Base-by-base conservation (phyloP, 768 basidiomycete species). In the Boletus insuetus region DNA sequence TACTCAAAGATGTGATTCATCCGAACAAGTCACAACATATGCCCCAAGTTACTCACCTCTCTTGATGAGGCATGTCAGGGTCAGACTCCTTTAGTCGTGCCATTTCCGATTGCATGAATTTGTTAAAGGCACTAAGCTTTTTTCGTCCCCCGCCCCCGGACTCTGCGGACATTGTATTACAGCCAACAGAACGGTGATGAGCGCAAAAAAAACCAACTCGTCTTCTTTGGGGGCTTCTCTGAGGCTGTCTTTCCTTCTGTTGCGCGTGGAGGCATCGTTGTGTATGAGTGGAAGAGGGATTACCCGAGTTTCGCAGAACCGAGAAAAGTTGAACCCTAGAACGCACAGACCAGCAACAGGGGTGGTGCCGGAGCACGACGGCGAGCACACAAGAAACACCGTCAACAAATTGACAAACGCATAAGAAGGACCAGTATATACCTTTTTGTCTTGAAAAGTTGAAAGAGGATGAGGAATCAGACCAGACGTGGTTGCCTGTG, bases 21-120 rank as follows among this genome's bases (percentile, higher is more conserved):
- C 13, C 34, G 37, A 2, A 19, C 8, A 39, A 16, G 43, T 45
- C 41, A 22, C 46, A 17, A 26, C 13, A 20, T 24, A 24, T 24
- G 24, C 24, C 24, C 46, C 42, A 49, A 51, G 5, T 29, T 17
- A 55, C 65, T 60, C 52, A 91, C 89, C 89, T 79, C 56, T 89
- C 87, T 67, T 83, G 83, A 73, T 91, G 89, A 32, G 78, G 64
- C 64, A 89, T 80, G 51, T 85, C 80, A 32, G 89, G 89, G 59
- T 90, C 80, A 17, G 82, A 75, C 63, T 87, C 85, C 77, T 88
- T 91, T 69, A 91, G 77, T 54, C 87, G 85, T 34, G 85, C 84
- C 79, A 91, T 84, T 69, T 91, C 89, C 20, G 79, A 75, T 78
- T 89, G 83, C 87, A 90, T 76, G 69, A 86, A 92, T 69, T 85